phyloP scores from a whole-genome alignment of 495 filamentous ascomycete genomes.

The Tuber umbilicatum region DNA sequence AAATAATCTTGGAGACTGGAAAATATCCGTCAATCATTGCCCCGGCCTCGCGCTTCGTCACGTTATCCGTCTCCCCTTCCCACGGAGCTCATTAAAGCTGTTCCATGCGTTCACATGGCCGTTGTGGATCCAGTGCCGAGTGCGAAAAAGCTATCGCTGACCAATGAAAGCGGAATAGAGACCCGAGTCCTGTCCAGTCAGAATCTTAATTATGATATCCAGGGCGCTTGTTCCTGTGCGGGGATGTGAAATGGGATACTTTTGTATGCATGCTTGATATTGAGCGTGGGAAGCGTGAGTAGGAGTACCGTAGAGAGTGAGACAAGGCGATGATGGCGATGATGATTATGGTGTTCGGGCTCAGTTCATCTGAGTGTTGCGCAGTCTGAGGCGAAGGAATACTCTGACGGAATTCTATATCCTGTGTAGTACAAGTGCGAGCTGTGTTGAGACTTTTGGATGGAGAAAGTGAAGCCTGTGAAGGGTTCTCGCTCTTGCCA shows the following conservation, averaged over 20 bases:
- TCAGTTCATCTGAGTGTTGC: neutral
- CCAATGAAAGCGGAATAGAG: neutral
- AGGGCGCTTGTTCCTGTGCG: neutral
- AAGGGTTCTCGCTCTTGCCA: neutral
- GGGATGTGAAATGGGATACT: conserved; percentile 1
- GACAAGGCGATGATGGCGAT: neutral
- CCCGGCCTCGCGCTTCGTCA: neutral
- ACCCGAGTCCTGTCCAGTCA: neutral
- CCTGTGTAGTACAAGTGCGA: neutral
- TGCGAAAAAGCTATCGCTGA: neutral
- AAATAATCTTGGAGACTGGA: neutral
- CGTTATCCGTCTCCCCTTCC: neutral
- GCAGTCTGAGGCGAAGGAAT: neutral
- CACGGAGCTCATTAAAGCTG: neutral
- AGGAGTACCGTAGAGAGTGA: neutral
- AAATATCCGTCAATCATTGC: neutral
- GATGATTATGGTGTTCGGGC: neutral
- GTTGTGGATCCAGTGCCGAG: neutral
- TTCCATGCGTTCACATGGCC: neutral
- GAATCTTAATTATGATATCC: neutral
- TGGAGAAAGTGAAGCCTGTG: neutral
- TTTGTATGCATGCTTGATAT: neutral
- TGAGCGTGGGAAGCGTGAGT: neutral
- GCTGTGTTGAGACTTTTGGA: neutral
- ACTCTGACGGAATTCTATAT: neutral